phyloP scores from a whole-genome alignment of 371 early-diverging fungal genomes.

The Lichtheimia ornata region DNA sequence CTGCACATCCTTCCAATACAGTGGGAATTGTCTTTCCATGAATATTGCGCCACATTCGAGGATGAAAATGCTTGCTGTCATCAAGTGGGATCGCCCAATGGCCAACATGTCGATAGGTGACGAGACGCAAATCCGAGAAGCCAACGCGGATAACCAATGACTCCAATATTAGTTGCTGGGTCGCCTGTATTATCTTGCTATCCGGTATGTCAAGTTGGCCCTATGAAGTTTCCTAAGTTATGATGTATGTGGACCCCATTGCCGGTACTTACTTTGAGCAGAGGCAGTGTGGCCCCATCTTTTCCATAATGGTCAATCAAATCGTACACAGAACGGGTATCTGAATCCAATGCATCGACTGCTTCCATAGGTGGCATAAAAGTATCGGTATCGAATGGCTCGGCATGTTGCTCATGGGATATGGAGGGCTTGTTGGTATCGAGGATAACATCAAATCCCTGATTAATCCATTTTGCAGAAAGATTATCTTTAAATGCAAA shows the following conservation, averaged over 20 bases:
- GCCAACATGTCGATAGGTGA: background rate
- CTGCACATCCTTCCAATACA: slow-evolving; percentile 11
- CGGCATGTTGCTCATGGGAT: background rate
- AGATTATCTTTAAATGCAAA: background rate
- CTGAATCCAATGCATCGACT: background rate
- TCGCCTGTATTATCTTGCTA: background rate
- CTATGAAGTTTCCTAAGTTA: background rate
- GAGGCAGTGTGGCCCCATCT: background rate
- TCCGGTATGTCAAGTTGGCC: background rate
- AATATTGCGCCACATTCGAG: slow-evolving; percentile 12
- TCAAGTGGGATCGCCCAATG: slow-evolving; percentile 4
- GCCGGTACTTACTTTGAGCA: background rate
- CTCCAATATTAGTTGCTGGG: background rate
- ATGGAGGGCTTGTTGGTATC: background rate
- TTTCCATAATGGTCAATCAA: background rate
- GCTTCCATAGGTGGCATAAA: background rate
- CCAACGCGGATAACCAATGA: background rate
- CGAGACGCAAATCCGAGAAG: background rate
- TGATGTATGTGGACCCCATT: background rate
- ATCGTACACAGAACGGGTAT: background rate
- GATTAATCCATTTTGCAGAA: no score
- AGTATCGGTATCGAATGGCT: background rate
- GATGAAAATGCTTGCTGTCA: background rate
- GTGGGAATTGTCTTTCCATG: slow-evolving; percentile 5
- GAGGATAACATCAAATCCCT: no score